Evolutionary conservation across 2,329 filamentous ascomycete genomes (phyloP), one percentile per base, ranked within the genome.

Genomic region (Aspergillus pseudotamarii): DNA sequence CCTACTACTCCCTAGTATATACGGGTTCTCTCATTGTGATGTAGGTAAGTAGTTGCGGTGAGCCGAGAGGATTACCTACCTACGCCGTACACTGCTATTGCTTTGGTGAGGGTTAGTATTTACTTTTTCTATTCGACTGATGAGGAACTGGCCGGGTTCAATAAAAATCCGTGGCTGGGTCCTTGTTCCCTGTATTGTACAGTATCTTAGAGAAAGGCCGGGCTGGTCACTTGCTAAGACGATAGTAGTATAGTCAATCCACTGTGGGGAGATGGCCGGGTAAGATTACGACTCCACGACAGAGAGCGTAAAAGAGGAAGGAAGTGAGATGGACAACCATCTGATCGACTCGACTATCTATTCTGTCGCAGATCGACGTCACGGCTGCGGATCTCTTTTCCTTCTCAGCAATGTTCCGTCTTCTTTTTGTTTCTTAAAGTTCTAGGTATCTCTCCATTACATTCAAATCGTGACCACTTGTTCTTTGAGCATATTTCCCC

Each of bases 301-400:
- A 21, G 21, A 36, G 46, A n/a, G 46, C 14, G n/a, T 26, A 23
- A 48, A 16, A 48, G 26, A 50, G 14, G 45, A 36, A 36, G 12
- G 4, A 14, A 50, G 26, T 50, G 26, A 16, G 26, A 50, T 30
- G 23, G 46, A 50, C 21, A 26, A 48, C 45, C 45, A 9, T 50
- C 46, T 19, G 45, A 48, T 56, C 53, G 53, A n/a, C 53, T 41
- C 32, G 3, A 12, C 21, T 45, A 23, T 23, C 26, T 36, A 26
- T 36, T 23, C 21, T 6, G 9, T 54, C n/a, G 19, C 51, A 54
- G 51, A 54, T 54, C 51, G 28, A 54, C 51, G 51, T 54, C 51
- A 54, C 51, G 30, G 21, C 51, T 30, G 51, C 51, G 51, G 51
- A 54, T 54, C 51, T 54, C 51, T 34, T 36, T 54, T 54, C 51